Percentiles rank a stretch among this genome's conserved stretches.
phyloP scores from a whole-genome alignment of 345 rosid species.

The Adansonia digitata region DNA sequence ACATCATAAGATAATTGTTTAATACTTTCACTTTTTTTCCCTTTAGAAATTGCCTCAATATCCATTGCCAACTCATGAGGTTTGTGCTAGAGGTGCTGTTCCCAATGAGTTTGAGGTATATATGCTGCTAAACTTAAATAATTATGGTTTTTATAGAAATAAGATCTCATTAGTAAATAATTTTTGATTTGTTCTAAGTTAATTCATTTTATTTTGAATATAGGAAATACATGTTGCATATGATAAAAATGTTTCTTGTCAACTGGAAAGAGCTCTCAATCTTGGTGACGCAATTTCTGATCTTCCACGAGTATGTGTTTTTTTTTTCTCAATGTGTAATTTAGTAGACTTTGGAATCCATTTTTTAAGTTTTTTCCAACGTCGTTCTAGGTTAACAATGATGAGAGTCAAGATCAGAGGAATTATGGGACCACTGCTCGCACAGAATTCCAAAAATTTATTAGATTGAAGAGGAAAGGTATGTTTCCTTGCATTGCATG shows the following conservation, averaged over 20 bases:
- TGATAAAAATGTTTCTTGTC: not conserved
- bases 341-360: not conserved
- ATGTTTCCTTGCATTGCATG: not conserved
- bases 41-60: constrained; percentile 61
- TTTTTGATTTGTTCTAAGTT: not conserved
- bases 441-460: constrained; percentile 38
- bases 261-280: constrained; percentile 28
- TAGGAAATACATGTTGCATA: constrained; percentile 8
- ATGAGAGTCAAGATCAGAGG: constrained; percentile 41
- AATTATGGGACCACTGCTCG: constrained; percentile 29
- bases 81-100: constrained; percentile 41
- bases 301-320: constrained; percentile 39
- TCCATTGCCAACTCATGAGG: constrained; percentile 80
- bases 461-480: constrained; percentile 37
- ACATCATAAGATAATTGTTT: not conserved
- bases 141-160: not conserved
- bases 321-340: no score
- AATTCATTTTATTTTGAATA: not conserved
- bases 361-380: not conserved
- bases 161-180: not conserved
- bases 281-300: constrained; percentile 51
- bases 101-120: constrained; percentile 63
- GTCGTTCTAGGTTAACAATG: constrained; percentile 31
- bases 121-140: not conserved
- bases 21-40: not conserved